These are phyloP conservation scores for Thelephora ganbajun DNA, from an alignment of 768 basidiomycete species.

Conservation along the genomic window DNA sequence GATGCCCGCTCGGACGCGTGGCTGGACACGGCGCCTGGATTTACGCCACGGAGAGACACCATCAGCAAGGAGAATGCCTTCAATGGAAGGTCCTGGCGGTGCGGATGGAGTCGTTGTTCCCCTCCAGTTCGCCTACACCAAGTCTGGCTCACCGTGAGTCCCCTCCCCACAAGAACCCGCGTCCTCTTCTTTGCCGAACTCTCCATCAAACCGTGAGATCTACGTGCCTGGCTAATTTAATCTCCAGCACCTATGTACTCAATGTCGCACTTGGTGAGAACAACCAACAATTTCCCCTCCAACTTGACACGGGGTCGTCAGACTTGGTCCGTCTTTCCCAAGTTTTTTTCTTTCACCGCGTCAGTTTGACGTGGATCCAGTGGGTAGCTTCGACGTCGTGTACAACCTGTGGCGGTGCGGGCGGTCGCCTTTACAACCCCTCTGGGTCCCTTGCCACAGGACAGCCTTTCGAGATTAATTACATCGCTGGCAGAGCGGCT, in stretches of 20 bases:
- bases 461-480: slow-evolving; percentile 33
- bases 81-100: slow-evolving; percentile 26
- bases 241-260: slow-evolving; percentile 48
- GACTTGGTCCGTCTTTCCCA: slow-evolving; percentile 42
- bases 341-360: background rate
- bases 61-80: too few species aligned
- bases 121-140: slow-evolving; percentile 38
- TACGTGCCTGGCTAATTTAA: background rate
- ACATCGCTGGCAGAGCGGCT: slow-evolving; percentile 41
- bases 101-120: slow-evolving; percentile 42
- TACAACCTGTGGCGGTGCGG: slow-evolving; percentile 31
- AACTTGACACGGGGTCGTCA: slow-evolving; percentile 74
- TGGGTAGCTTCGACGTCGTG: slow-evolving; percentile 68
- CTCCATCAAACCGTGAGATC: background rate
- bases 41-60: too few species aligned
- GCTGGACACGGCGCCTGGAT: too few species aligned
- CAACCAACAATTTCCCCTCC: slow-evolving; percentile 41
- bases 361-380: slow-evolving; percentile 20
- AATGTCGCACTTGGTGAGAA: slow-evolving; percentile 37
- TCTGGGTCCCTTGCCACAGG: slow-evolving; percentile 29
- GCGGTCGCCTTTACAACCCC: slow-evolving; percentile 43
- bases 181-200: background rate
- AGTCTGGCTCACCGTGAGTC: slow-evolving; percentile 48
- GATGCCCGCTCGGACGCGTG: too few species aligned
- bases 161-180: background rate